Base-by-base conservation (phyloP, 148 eudicot species). In the Fagopyrum esculentum region DNA sequence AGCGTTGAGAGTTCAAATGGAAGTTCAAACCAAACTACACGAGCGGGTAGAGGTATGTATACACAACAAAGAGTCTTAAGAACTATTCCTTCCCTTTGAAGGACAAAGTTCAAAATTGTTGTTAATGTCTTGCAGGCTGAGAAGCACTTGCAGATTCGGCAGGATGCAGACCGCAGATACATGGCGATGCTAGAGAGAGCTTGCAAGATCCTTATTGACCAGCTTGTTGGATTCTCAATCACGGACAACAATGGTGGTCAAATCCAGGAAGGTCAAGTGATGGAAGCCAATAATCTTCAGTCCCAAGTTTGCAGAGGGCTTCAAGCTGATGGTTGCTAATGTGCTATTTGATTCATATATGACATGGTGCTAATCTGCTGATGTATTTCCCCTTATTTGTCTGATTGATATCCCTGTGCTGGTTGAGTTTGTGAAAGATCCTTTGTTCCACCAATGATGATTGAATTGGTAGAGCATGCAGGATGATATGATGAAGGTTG, bases 1-100 rank as follows among this genome's bases (percentile, higher is more conserved):
- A 85, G 93, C 96, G 11, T 78, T 89, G 75, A 89, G 93, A 80
- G 91, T 85, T 52, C 96, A 91, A 71, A 91, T 89, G 96, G 96
- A 91, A 82, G 91, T 91, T 74, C 89, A 91, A 81, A 91, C 93
- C 75, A 87, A 87, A 76, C 81, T 91, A 71, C 96, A 91, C 79
- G 81, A 89, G 68, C 91, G 89, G 82, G 96, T 91, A 30, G 93
- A 91, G 89, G 96, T 89, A 86, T 74, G 80, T 50, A 12, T 35
- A 35, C 40, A 35, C 40, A 35, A 35, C n/a, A 50, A 47, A 12
- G 17, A 68, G 2, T 29, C 57, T 35, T 15, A 68, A 47, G 16
- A 64, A 68, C 40, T 30, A 9, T 47, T 4, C 64, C 48, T 30
- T 15, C n/a, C 50, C 60, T 45, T 26, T 59, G n/a, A 35, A 35